Base-by-base conservation (phyloP, 164 flowering plant species). In the Pachysandra terminalis region DNA sequence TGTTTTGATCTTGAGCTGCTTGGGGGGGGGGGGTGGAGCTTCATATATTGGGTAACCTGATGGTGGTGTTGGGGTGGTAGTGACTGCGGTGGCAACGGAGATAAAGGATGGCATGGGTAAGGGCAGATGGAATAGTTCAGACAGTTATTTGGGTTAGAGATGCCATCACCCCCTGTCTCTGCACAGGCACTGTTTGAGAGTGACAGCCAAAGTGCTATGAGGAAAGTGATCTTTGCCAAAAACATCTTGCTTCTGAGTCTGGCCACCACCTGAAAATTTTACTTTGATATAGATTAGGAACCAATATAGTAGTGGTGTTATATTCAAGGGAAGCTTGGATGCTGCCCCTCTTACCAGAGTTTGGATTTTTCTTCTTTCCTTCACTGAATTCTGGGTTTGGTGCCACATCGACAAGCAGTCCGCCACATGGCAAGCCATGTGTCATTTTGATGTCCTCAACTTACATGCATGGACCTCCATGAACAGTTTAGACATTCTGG, bases 1-100 rank as follows among this genome's bases (percentile, higher is more conserved):
- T 55, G 32, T 24, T 25, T 14, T n/a, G 21, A 40, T 9, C 64
- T n/a, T n/a, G n/a, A n/a, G n/a, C n/a, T n/a, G n/a, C n/a, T n/a
- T 13, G 21, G 67, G 59, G 5, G 76, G 68, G 0, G 68, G 67
- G 0, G 75, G 68, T 15, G 75, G 68, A 25, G 63, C 51, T 35
- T 45, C 63, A 55, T 59, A 37, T 22, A 60, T 48, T 17, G 61
- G 72, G 49, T 37, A 41, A 21, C 40, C 66, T 19, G 61, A 32
- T 32, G 37, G 37, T 32, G 37, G 37, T 32, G 37, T 32, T 32
- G 7, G 56, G 73, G 56, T 2, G 72, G 54, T n/a, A n/a, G n/a
- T n/a, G n/a, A n/a, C n/a, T n/a, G n/a, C 7, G 69, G 57, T 3
- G 72, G 55, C 19, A 69, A 62, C 5, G 73, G 66, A 19, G 60